phyloP scores from a whole-genome alignment of 1,284 basidiomycete species.

The Rhizopogon parksii region DNA sequence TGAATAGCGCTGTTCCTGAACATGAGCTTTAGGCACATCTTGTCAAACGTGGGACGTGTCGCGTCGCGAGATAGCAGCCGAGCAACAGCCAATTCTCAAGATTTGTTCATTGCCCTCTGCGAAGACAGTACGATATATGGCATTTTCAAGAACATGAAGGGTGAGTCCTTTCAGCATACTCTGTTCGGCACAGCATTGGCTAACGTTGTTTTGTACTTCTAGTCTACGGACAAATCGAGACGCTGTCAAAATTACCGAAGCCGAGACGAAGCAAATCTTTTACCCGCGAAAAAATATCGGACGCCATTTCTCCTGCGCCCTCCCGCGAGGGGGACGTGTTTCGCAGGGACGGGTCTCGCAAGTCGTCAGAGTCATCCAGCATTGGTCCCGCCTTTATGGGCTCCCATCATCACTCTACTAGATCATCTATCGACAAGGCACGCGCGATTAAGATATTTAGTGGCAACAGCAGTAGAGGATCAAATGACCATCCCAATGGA shows the following conservation, averaged over 20 bases:
- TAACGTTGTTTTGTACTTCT: conserved; percentile 12
- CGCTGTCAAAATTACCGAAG: conserved; percentile 50
- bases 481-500: conserved; percentile 36
- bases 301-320: conserved; percentile 25
- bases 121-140: conserved; percentile 82
- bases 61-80: conserved; percentile 79
- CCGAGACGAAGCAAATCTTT: conserved; percentile 65
- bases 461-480: conserved; percentile 32
- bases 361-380: conserved; percentile 26
- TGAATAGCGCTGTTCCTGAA: conserved; percentile 2
- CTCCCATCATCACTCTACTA: conserved; percentile 24
- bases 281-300: conserved; percentile 33
- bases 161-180: conserved; percentile 34
- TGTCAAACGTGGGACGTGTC: conserved; percentile 77
- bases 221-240: conserved; percentile 76
- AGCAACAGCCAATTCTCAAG: conserved; percentile 65
- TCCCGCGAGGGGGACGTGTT: conserved; percentile 21
- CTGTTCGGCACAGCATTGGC: not conserved
- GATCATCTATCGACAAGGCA: conserved; percentile 55
- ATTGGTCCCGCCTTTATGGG: conserved; percentile 21
- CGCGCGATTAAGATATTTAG: conserved; percentile 54
- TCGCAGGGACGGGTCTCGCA: conserved; percentile 18
- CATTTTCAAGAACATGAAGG: conserved; percentile 81
- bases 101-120: conserved; percentile 79
- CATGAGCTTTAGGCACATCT: conserved; percentile 55